Percentiles rank a stretch among this genome's conserved stretches.
Evolutionary conservation across 2,329 filamentous ascomycete genomes (phyloP).

Genomic region (Zelopaecilomyces penicillatus): DNA sequence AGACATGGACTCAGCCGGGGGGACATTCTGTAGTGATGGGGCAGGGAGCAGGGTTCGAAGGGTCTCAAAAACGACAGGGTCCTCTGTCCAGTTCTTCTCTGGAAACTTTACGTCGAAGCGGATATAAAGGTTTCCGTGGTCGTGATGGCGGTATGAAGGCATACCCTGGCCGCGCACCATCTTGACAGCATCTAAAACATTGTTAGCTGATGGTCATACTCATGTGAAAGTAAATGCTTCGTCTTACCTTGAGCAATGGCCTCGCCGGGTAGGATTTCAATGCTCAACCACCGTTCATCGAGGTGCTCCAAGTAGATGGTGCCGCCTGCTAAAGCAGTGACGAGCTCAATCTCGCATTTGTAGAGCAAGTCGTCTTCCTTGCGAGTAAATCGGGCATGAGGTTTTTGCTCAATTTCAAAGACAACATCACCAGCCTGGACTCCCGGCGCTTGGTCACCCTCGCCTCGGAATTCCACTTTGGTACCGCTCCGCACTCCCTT

Average conservation of each 20-base stretch:
- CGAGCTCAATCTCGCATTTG: conserved; percentile 88
- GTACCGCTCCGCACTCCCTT: conserved; percentile 87
- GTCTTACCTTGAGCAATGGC: conserved; percentile 82
- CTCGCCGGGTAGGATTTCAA: conserved; percentile 89
- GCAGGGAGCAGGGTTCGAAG: conserved; percentile 81
- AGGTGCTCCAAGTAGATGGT: conserved; percentile 91
- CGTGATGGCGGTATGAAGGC: conserved; percentile 92
- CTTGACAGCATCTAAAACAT: conserved; percentile 67
- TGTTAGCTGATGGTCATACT: conserved; percentile 13
- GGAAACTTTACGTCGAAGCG: conserved; percentile 98
- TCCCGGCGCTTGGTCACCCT: conserved; percentile 92
- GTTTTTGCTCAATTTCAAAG: conserved; percentile 99
- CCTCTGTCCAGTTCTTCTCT: conserved; percentile 60
- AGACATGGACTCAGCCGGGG: conserved; percentile 80
- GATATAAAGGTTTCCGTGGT: conserved; percentile 92
- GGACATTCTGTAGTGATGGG: conserved; percentile 51
- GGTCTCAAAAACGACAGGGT: conserved; percentile 63
- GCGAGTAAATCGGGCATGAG: conserved; percentile 88
- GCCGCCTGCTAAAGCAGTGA: conserved; percentile 89
- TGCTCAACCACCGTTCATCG: conserved; percentile 91
- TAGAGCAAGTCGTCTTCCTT: conserved; percentile 96
- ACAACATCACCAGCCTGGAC: conserved; percentile 92
- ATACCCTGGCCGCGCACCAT: conserved; percentile 95
- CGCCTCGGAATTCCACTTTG: conserved; percentile 94
- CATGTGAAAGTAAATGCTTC: background rate